phyloP scores from a whole-genome alignment of 805 yeast species.

The Candida adriatica region DNA sequence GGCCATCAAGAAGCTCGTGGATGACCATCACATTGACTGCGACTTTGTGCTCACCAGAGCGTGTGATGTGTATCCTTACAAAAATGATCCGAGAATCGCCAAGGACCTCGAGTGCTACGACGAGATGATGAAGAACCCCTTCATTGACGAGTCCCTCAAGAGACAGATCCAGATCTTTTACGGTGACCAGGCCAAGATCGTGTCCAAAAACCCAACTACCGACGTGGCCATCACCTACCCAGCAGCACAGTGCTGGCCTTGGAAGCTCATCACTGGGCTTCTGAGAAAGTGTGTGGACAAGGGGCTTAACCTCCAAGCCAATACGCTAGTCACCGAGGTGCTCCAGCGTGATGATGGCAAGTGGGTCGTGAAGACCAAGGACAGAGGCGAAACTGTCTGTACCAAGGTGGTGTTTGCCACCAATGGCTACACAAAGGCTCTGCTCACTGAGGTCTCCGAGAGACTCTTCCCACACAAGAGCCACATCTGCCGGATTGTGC shows the following conservation, averaged over 20 bases:
- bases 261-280: conserved; percentile 29
- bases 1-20: conserved; percentile 26
- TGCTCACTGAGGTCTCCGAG: conserved; percentile 20
- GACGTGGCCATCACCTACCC: conserved; percentile 54
- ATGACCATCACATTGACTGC: conserved; percentile 30
- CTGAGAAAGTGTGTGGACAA: conserved; percentile 24
- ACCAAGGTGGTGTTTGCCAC: conserved; percentile 25
- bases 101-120: conserved; percentile 7
- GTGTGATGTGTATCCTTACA: conserved; percentile 26
- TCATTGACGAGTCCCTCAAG: conserved; percentile 21
- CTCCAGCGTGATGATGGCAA: conserved; percentile 19
- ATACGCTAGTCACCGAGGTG: conserved; percentile 30
- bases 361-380: conserved; percentile 26
- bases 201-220: conserved; percentile 74
- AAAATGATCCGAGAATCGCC: conserved; percentile 10
- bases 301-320: conserved; percentile 34
- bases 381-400: conserved; percentile 23
- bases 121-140: conserved; percentile 21
- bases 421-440: conserved; percentile 31
- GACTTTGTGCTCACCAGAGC: conserved; percentile 26
- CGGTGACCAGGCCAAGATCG: conserved; percentile 36
- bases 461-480: conserved; percentile 30
- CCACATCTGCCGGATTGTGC: conserved; percentile 22
- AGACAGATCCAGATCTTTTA: conserved; percentile 24
- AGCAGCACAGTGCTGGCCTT: conserved; percentile 38